Conservation (phyloP, 129 eudicot species). For the Cynara cardunculus region DNA sequence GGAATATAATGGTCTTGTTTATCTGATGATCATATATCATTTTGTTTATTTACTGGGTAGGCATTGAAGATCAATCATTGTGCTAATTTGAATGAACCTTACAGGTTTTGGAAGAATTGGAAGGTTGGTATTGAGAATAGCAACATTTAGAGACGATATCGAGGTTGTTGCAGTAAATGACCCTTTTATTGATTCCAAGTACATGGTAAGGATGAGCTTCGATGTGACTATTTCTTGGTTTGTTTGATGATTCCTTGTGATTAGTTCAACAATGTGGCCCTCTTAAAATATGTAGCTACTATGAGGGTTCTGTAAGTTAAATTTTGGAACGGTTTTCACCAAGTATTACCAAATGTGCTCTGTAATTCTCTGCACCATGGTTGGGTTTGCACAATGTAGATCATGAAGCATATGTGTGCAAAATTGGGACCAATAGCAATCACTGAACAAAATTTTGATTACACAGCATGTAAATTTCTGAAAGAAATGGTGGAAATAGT, state of each 20-base stretch:
- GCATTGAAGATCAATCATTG: background rate
- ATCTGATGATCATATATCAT: background rate
- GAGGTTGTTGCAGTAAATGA: slow-evolving; percentile 97
- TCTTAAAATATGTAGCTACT: background rate
- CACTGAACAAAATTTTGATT: background rate
- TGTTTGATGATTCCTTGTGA: background rate
- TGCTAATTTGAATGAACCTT: background rate
- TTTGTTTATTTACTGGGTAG: slow-evolving; percentile 4
- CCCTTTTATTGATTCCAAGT: slow-evolving; percentile 92
- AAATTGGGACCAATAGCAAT: background rate
- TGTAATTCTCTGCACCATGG: background rate
- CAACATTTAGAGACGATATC: slow-evolving; percentile 87
- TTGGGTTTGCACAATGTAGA: background rate
- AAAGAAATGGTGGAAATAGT: background rate
- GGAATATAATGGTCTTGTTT: background rate
- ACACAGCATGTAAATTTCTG: background rate
- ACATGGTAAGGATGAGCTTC: slow-evolving; percentile 57
- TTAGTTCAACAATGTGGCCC: background rate
- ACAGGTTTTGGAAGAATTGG: slow-evolving; percentile 97
- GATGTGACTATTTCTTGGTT: background rate
- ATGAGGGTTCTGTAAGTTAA: background rate
- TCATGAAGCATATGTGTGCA: background rate
- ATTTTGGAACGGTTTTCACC: background rate
- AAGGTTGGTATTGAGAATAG: slow-evolving; percentile 83
- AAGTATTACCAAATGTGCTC: background rate